phyloP scores from a whole-genome alignment of 2,329 filamentous ascomycete genomes.

The Ophioceras dolichostomum region DNA sequence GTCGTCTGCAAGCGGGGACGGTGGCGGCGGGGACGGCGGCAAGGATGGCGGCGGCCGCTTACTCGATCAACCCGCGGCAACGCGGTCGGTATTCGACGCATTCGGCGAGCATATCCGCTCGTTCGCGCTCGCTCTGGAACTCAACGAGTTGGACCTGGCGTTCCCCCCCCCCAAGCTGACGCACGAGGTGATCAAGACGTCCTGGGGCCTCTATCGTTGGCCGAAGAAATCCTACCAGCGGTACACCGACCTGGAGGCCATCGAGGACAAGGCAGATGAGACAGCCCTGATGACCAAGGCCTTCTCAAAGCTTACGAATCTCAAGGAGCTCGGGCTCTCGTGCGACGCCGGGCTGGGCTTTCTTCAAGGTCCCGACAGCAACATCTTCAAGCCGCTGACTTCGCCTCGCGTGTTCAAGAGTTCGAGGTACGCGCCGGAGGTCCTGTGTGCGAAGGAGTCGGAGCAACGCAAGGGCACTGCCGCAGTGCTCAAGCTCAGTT shows the following conservation, averaged over 20 bases:
- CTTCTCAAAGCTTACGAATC: conserved; percentile 41
- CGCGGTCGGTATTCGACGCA: conserved; percentile 37
- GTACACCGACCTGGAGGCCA: conserved; percentile 43
- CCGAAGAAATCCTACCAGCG: conserved; percentile 45
- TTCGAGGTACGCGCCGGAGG: conserved; percentile 1
- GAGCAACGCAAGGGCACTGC: background rate
- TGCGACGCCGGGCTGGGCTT: conserved; percentile 58
- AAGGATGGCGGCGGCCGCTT: background rate
- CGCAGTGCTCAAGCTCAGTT: background rate
- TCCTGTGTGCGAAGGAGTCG: background rate
- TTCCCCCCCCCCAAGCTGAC: conserved; percentile 42
- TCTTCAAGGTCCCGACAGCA: conserved; percentile 44
- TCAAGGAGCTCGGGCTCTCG: conserved; percentile 48
- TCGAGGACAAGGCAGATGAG: conserved; percentile 54
- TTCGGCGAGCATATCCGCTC: conserved; percentile 48
- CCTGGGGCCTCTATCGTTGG: conserved; percentile 57
- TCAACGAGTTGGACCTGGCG: conserved; percentile 39
- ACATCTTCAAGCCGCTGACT: conserved; percentile 1
- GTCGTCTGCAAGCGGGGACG: no score
- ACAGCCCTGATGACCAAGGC: conserved; percentile 45
- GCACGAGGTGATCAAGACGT: conserved; percentile 40
- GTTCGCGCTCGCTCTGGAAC: conserved; percentile 57
- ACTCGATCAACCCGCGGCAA: background rate
- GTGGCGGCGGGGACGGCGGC: conserved; percentile 8
- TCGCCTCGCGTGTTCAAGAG: conserved; percentile 4